Conservation (phyloP, 1,284 basidiomycete genomes). For the Microbotryum scabiosae region DNA sequence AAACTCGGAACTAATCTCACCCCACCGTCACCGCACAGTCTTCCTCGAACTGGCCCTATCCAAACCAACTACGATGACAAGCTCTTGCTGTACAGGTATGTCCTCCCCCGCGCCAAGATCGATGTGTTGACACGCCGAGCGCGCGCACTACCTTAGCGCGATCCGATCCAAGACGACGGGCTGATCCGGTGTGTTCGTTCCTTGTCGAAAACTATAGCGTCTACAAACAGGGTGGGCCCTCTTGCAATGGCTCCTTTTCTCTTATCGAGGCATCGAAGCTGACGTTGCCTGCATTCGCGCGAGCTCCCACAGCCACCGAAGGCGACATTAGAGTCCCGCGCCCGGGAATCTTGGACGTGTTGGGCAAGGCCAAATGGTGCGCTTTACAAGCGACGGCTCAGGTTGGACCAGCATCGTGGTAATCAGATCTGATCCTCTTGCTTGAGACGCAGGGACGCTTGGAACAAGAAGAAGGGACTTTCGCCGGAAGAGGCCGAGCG, state of each 20-base stretch:
- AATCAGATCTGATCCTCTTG: neutral
- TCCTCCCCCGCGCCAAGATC: conserved; percentile 6
- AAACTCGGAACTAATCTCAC: neutral
- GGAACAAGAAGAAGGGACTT: conserved; percentile 64
- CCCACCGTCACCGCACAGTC: conserved; percentile 33
- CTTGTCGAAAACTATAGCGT: conserved; percentile 32
- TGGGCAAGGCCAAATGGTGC: conserved; percentile 85
- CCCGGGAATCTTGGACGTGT: conserved; percentile 85
- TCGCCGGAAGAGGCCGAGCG: conserved; percentile 60
- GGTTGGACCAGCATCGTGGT: too few relatives aligned
- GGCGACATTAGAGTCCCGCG: conserved; percentile 71
- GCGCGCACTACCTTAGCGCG: neutral
- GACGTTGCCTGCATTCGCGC: neutral
- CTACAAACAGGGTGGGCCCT: conserved; percentile 38
- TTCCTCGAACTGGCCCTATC: conserved; percentile 90
- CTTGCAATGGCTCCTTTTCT: neutral
- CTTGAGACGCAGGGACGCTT: conserved; percentile 60
- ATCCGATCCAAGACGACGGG: neutral
- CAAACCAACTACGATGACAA: conserved; percentile 97
- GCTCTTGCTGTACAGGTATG: conserved; percentile 81
- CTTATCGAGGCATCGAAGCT: neutral
- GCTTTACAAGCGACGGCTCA: neutral
- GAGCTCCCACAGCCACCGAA: conserved; percentile 58
- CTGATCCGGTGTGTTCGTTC: conserved; percentile 1
- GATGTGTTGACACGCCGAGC: neutral